Evolutionary conservation across 2,329 filamentous ascomycete species (phyloP).

Genomic region (Pseudogymnoascus verrucosus): DNA sequence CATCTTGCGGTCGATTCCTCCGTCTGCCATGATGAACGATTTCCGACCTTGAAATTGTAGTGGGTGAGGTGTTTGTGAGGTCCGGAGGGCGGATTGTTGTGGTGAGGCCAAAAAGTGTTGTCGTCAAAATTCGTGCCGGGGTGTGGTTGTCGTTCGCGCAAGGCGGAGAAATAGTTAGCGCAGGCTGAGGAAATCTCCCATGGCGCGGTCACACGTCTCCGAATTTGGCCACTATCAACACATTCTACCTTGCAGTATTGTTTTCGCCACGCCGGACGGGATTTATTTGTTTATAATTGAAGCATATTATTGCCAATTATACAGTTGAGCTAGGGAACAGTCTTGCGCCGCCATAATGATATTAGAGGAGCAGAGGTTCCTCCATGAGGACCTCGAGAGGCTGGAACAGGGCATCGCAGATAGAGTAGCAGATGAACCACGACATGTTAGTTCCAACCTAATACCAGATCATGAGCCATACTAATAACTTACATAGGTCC

Average conservation of each 20-base stretch:
- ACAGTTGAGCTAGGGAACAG: not conserved
- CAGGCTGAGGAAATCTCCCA: constrained; percentile 6
- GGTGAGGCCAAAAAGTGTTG: not conserved
- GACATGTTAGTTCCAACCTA: constrained; percentile 54
- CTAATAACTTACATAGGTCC: constrained; percentile 49
- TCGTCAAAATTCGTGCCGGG: constrained; percentile 1
- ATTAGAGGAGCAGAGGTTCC: constrained; percentile 84
- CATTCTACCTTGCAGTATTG: not conserved
- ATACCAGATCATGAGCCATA: not conserved
- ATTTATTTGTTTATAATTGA: not conserved
- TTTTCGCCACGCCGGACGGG: not conserved
- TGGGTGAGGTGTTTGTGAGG: not conserved
- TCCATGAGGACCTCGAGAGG: constrained; percentile 94
- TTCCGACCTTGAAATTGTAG: constrained; percentile 10
- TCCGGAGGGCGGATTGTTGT: constrained; percentile 3
- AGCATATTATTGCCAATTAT: not conserved
- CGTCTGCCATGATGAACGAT: constrained; percentile 65
- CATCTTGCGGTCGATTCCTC: constrained; percentile 75
- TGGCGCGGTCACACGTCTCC: not conserved
- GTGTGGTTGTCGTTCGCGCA: not conserved
- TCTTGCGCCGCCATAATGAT: constrained; percentile 48
- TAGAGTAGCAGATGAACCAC: constrained; percentile 79
- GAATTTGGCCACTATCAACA: constrained; percentile 7
- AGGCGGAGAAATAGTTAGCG: constrained; percentile 11
- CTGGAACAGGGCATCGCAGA: constrained; percentile 91